These are phyloP conservation scores for Setomelanomma holmii DNA, from an alignment of 2,329 filamentous ascomycete species.

Conservation along the genomic window DNA sequence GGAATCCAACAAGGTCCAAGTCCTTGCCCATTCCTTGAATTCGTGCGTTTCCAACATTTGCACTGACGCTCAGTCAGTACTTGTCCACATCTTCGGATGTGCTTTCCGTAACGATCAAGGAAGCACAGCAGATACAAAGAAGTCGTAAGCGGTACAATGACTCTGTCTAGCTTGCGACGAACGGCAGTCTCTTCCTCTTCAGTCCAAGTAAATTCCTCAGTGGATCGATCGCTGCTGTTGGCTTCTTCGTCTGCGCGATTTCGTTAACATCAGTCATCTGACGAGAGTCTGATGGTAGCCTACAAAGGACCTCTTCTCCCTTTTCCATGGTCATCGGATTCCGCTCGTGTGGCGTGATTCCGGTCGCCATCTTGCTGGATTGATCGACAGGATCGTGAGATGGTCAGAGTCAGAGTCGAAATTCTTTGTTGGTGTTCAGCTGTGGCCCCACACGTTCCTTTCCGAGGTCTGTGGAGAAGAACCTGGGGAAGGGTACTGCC, in stretches of 20 bases:
- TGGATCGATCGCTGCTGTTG: constrained; percentile 37
- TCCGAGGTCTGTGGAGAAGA: constrained; percentile 29
- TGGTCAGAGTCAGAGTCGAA: constrained; percentile 7
- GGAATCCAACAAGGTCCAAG: constrained; percentile 56
- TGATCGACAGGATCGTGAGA: neutral
- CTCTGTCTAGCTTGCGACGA: constrained; percentile 61
- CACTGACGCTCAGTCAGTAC: constrained; percentile 25
- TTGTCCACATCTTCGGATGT: neutral
- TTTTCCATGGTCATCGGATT: constrained; percentile 23
- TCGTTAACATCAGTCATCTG: constrained; percentile 10
- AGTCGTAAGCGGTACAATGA: constrained; percentile 61
- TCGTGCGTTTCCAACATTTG: constrained; percentile 62
- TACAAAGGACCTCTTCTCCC: constrained; percentile 32
- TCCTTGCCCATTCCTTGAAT: constrained; percentile 62
- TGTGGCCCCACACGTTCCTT: constrained; percentile 26
- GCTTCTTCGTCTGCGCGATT: constrained; percentile 28
- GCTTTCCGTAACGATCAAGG: constrained; percentile 46
- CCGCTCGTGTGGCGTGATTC: constrained; percentile 5
- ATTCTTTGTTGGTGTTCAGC: constrained; percentile 9
- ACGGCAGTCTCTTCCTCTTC: constrained; percentile 58
- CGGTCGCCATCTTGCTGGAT: constrained; percentile 13
- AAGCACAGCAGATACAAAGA: constrained; percentile 63
- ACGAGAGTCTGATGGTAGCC: neutral
- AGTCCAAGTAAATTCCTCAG: constrained; percentile 56
- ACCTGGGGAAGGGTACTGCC: constrained; percentile 38